phyloP scores from a whole-genome alignment of 805 yeast species.

The Zygosaccharomyces gambellarensis region DNA sequence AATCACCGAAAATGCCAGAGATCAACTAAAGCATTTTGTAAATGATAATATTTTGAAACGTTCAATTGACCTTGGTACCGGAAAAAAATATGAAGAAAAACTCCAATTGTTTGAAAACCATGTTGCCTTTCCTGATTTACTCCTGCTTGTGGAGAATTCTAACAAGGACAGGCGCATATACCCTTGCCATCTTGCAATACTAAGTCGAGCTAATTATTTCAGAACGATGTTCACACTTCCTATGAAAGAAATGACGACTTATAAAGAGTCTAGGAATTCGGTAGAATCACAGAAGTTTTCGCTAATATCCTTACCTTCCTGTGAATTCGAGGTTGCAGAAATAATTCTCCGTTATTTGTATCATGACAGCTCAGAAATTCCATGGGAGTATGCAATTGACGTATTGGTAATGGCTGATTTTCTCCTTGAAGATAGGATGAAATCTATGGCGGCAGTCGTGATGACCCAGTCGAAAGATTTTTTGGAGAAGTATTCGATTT shows the following conservation, averaged over 20 bases:
- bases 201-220: constrained; percentile 60
- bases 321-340: constrained; percentile 41
- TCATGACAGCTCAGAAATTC: constrained; percentile 53
- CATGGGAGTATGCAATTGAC: constrained; percentile 48
- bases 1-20: constrained; percentile 30
- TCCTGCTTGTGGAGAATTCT: constrained; percentile 36
- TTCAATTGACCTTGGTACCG: constrained; percentile 1
- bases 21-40: constrained; percentile 24
- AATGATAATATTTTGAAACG: constrained; percentile 20
- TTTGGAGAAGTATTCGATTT: constrained; percentile 39
- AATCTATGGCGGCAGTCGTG: constrained; percentile 53
- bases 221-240: constrained; percentile 56
- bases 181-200: constrained; percentile 61
- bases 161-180: constrained; percentile 37
- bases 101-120: background rate
- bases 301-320: constrained; percentile 25
- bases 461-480: constrained; percentile 33
- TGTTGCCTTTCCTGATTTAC: constrained; percentile 43
- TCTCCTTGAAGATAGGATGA: constrained; percentile 55
- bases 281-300: constrained; percentile 13
- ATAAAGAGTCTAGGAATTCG: constrained; percentile 1
- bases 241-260: constrained; percentile 35
- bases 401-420: constrained; percentile 54
- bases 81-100: background rate
- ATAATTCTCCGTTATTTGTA: constrained; percentile 52